Evolutionary conservation across 176 grass and related monocot genomes (phyloP), one percentile per base, ranked within the genome.

Genomic region (Neostapfia colusana): DNA sequence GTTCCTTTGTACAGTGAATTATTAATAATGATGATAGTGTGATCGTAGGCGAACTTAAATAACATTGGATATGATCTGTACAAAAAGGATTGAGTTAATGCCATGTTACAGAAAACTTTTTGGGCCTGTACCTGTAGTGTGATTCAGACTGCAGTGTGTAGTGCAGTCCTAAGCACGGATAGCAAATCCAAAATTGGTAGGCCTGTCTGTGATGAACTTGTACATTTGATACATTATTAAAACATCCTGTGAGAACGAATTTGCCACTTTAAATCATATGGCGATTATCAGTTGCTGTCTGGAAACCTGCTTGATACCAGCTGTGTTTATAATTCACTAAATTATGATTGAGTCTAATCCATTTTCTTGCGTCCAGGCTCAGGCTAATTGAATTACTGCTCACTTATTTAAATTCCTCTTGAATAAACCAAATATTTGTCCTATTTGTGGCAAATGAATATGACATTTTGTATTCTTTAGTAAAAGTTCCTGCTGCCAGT

Each of bases 31-130:
- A 58, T 14, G 63, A n/a, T 25, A 42, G 79, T 38, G 40, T 67
- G 60, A 41, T 1, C 36, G 4, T 67, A 44, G 39, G 67, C 59
- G 78, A 58, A 86, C 14, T 60, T 67, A 69, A 42, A 44, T 13
- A 71, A 12, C 57, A 49, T 25, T 49, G 43, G 58, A 79, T 77
- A 71, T 40, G 65, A 72, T 71, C 69, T 65, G 46, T 72, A 34
- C 73, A 65, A 77, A 70, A 39, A 5, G 57, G 46, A n/a, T 63
- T 45, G 21, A 65, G 49, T 82, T 77, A 74, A 79, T 78, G 74
- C 15, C 12, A 72, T 48, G 34, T 59, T 49, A 39, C 21, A 13
- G 26, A 65, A 14, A 60, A 51, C 79, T 35, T 53, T 75, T 75
- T 67, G 71, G 39, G 48, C 13, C 31, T 87, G 66, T 83, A 83